A percentile compares a stretch with the other conserved stretches of the same genome.
phyloP scores from a whole-genome alignment of 148 eudicot genomes.

The Cornus kousa region DNA sequence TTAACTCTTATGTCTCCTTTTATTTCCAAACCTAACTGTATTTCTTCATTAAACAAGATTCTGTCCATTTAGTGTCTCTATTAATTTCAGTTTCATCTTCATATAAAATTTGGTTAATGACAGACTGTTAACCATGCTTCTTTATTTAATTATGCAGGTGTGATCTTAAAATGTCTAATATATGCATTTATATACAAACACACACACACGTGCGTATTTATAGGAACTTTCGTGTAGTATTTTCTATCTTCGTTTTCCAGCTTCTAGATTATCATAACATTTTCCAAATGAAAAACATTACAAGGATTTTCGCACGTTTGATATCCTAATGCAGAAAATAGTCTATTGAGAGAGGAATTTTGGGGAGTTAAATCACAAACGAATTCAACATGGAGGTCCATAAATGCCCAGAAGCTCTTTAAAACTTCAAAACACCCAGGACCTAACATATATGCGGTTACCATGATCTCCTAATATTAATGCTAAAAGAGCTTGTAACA shows the following conservation, averaged over 20 bases:
- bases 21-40: neutral
- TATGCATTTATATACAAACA: too few relatives aligned
- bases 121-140: neutral
- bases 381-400: neutral
- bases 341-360: too few relatives aligned
- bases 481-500: neutral
- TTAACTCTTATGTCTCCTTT: neutral
- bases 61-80: neutral
- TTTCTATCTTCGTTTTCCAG: neutral
- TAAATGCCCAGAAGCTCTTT: neutral
- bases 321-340: too few relatives aligned
- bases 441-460: neutral
- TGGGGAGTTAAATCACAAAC: too few relatives aligned
- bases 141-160: too few relatives aligned
- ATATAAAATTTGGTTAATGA: neutral
- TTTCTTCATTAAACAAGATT: neutral
- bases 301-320: neutral
- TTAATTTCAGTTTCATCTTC: too few relatives aligned
- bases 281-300: neutral
- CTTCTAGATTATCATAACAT: neutral
- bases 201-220: too few relatives aligned
- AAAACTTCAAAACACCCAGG: neutral
- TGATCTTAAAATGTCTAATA: too few relatives aligned
- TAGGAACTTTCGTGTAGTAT: too few relatives aligned
- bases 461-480: neutral